These are phyloP conservation scores for Teratosphaeria epicoccoides DNA, from an alignment of 2,329 filamentous ascomycete genomes.

Conservation along the genomic window DNA sequence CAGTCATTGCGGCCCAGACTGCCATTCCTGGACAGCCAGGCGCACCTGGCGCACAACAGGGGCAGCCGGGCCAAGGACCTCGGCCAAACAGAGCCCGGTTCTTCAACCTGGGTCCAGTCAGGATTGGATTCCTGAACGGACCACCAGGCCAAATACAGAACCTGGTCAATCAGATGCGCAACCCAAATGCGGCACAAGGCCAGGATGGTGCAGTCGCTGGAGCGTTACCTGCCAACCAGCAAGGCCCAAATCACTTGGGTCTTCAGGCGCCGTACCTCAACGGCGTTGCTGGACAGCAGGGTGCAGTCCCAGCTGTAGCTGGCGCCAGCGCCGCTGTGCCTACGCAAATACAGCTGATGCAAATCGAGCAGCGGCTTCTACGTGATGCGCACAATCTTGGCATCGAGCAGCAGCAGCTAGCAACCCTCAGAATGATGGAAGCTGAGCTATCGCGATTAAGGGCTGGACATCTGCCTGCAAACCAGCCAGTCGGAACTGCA, in stretches of 20 bases:
- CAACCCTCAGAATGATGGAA: constrained; percentile 56
- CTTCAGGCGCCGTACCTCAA: constrained; percentile 16
- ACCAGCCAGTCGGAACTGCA: constrained; percentile 10
- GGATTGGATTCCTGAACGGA: constrained; percentile 58
- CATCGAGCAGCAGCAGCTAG: constrained; percentile 55
- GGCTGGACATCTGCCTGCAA: constrained; percentile 20
- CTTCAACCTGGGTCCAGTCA: constrained; percentile 63
- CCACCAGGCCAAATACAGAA: constrained; percentile 38
- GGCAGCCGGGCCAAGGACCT: constrained; percentile 25
- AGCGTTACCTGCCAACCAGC: constrained; percentile 21
- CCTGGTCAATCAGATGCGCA: constrained; percentile 22
- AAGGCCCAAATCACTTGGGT: constrained; percentile 26
- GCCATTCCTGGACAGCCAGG: constrained; percentile 2
- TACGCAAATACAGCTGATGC: constrained; percentile 51
- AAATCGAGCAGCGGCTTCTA: constrained; percentile 58
- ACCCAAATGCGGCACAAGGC: constrained; percentile 7
- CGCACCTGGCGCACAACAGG: constrained; percentile 9
- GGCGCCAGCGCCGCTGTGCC: constrained; percentile 18
- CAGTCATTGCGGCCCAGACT: constrained; percentile 42
- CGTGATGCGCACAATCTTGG: constrained; percentile 56
- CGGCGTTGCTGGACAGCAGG: constrained; percentile 5
- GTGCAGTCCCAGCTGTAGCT: constrained; percentile 2
- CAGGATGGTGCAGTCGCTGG: constrained; percentile 3
- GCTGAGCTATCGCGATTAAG: constrained; percentile 58
- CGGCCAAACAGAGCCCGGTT: constrained; percentile 35